phyloP scores from a whole-genome alignment of 176 grass and related monocot genomes.

The Lolium perenne region DNA sequence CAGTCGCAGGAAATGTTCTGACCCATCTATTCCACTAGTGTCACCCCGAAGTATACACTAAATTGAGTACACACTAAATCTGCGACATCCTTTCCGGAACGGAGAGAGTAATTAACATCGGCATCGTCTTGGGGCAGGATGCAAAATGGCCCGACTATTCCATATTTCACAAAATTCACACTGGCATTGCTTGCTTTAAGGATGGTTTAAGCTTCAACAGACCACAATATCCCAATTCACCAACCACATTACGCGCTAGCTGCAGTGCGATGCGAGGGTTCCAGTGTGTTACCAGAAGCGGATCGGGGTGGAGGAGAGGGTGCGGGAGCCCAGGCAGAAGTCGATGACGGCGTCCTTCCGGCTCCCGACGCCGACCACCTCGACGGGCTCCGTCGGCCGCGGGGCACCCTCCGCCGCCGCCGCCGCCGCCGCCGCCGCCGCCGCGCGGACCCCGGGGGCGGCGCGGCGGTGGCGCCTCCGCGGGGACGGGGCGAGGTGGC shows the following conservation, averaged over 20 bases:
- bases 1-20: neutral
- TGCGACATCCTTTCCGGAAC: too few species aligned
- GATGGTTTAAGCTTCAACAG: neutral
- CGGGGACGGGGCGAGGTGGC: conserved; percentile 21
- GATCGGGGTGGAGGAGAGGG: conserved; percentile 66
- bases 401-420: neutral
- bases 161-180: neutral
- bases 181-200: neutral
- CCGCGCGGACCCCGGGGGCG: conserved; percentile 30
- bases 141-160: neutral
- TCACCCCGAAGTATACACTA: neutral
- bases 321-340: conserved; percentile 76
- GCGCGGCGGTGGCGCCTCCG: conserved; percentile 22
- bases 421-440: conserved; percentile 5
- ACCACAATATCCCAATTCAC: neutral
- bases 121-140: neutral
- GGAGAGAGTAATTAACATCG: neutral
- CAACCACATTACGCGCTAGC: conserved; percentile 24
- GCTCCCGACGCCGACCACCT: conserved; percentile 88
- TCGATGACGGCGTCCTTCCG: conserved; percentile 89
- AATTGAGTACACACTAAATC: neutral
- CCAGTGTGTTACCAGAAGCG: conserved; percentile 72
- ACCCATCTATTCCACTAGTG: neutral
- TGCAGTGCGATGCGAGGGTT: conserved; percentile 1
- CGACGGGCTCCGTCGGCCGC: conserved; percentile 58